A percentile compares a stretch with the other conserved stretches of the same genome.
These are phyloP conservation scores for Firmiana major DNA, from an alignment of 345 rosid species.

Conservation along the genomic window DNA sequence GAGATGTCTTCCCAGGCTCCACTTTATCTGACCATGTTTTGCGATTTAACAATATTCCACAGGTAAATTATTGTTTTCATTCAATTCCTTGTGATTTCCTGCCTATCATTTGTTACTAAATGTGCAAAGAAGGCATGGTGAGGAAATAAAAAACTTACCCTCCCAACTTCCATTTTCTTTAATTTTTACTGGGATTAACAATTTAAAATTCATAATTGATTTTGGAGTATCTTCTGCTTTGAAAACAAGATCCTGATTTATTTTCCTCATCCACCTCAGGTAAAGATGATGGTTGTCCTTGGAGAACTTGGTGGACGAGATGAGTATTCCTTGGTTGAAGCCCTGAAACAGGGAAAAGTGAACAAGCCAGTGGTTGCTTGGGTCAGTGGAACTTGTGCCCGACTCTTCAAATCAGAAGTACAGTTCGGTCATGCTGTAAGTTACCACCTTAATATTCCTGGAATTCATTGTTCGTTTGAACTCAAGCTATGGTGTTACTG, in stretches of 20 bases:
- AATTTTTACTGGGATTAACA: neutral
- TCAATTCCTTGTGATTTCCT: neutral
- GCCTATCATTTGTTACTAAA: neutral
- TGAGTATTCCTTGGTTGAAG: conserved; percentile 95
- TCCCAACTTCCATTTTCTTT: conserved; percentile 4
- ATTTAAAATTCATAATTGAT: neutral
- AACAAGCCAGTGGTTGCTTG: conserved; percentile 95
- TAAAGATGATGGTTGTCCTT: conserved; percentile 91
- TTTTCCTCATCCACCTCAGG: conserved; percentile 35
- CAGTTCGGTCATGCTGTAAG: conserved; percentile 99
- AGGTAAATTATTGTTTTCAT: conserved; percentile 39
- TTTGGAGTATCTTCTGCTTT: neutral
- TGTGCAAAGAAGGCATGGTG: neutral
- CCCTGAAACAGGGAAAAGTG: conserved; percentile 87
- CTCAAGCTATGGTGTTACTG: neutral
- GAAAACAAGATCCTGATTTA: neutral
- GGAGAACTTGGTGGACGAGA: conserved; percentile 98
- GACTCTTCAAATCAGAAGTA: conserved; percentile 93
- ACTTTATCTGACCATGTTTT: conserved; percentile 89
- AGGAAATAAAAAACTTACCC: neutral
- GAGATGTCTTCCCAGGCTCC: conserved; percentile 97
- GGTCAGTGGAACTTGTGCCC: conserved; percentile 99
- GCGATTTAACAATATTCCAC: conserved; percentile 95
- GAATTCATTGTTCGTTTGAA: neutral
- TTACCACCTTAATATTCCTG: conserved; percentile 17